These are phyloP conservation scores for Forsythia suspensa DNA, from an alignment of 257 asterid genomes.

Conservation along the genomic window DNA sequence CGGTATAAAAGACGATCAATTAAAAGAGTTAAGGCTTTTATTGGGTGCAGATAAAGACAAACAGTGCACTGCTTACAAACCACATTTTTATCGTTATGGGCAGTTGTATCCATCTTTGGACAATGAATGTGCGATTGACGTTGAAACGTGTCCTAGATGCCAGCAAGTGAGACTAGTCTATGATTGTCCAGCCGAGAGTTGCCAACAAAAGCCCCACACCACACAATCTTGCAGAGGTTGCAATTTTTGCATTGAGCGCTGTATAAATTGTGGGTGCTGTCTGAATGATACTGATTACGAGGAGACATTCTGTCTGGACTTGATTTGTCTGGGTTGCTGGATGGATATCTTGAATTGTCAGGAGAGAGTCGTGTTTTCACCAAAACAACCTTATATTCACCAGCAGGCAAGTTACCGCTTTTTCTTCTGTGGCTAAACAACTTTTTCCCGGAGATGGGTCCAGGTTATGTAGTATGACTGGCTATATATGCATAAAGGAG, in stretches of 20 bases:
- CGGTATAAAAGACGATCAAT: conserved; percentile 45
- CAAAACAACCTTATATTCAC: conserved; percentile 19
- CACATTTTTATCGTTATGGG: conserved; percentile 38
- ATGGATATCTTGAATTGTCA: conserved; percentile 29
- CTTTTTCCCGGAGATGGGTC: not conserved
- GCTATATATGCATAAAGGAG: not conserved
- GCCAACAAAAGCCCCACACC: conserved; percentile 39
- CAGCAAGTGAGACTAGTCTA: conserved; percentile 51
- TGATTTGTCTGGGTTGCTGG: conserved; percentile 50
- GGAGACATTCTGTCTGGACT: conserved; percentile 56
- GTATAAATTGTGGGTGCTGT: conserved; percentile 77
- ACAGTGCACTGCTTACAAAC: conserved; percentile 33
- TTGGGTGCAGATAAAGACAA: conserved; percentile 45
- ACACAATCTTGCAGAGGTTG: conserved; percentile 65
- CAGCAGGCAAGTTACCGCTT: conserved; percentile 39
- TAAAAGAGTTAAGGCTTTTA: conserved; percentile 58
- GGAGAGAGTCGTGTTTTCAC: conserved; percentile 29
- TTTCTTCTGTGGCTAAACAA: conserved; percentile 40
- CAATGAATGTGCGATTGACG: conserved; percentile 66
- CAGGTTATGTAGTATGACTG: not conserved
- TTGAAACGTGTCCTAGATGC: conserved; percentile 77
- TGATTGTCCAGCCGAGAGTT: conserved; percentile 71
- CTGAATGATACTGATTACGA: conserved; percentile 45
- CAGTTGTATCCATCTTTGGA: conserved; percentile 57
- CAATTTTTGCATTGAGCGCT: conserved; percentile 63